A percentile compares a stretch with the other conserved stretches of the same genome.
Conservation (phyloP, 257 asterid species). For the Eustoma russellianum region DNA sequence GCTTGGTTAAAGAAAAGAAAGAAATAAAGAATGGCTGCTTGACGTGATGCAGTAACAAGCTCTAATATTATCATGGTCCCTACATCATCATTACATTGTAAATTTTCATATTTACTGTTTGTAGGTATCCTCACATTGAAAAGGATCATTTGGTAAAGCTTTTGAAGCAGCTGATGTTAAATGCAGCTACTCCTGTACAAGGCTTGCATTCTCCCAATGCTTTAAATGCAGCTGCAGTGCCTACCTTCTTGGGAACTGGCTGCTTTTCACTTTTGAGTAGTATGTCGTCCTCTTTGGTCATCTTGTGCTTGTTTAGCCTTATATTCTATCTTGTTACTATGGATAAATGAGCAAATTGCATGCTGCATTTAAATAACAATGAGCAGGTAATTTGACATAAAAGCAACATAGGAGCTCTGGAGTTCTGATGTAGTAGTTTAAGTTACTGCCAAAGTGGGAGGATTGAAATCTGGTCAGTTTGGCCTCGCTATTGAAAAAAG, state of each 20-base stretch:
- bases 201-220: constrained; percentile 39
- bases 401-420: no score
- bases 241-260: constrained; percentile 87
- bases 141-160: constrained; percentile 94
- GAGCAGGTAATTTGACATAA: no score
- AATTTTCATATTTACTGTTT: constrained; percentile 13
- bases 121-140: constrained; percentile 77
- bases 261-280: constrained; percentile 72
- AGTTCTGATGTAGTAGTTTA: no score
- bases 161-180: constrained; percentile 63
- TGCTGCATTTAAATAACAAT: no score
- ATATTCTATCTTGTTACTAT: no score
- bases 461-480: no score
- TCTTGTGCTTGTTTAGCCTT: not conserved
- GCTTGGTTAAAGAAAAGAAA: no score
- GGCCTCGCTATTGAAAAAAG: no score
- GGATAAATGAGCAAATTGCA: no score
- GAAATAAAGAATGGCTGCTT: not conserved
- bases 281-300: constrained; percentile 19
- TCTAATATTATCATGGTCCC: not conserved
- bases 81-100: constrained; percentile 5
- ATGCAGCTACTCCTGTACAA: constrained; percentile 46
- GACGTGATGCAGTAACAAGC: not conserved
- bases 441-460: no score
- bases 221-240: constrained; percentile 74